Evolutionary conservation across 768 basidiomycete species (phyloP).

Genomic region (Suillus occidentalis): DNA sequence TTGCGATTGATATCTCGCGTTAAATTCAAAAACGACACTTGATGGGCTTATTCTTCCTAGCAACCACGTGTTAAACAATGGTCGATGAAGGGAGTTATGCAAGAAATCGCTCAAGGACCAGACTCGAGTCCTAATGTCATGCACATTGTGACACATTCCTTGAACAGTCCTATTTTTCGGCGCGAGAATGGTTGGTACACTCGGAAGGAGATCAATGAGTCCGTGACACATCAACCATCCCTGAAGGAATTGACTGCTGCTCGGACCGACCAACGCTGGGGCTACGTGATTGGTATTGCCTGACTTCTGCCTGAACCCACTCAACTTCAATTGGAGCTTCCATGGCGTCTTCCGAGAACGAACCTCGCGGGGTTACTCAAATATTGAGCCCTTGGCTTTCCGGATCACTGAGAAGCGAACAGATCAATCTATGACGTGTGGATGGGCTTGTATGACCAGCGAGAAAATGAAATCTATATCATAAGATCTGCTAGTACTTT

Average conservation of each 20-base stretch:
- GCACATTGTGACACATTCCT: neutral
- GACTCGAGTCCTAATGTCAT: neutral
- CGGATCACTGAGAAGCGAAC: neutral
- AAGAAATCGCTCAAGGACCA: neutral
- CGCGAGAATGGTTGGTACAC: neutral
- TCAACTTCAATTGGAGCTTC: neutral
- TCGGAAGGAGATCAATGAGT: no score
- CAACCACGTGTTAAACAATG: neutral
- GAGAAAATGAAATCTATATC: neutral
- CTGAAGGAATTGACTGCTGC: neutral
- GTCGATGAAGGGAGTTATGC: neutral
- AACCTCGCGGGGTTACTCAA: neutral
- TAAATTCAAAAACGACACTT: neutral
- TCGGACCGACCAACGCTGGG: neutral
- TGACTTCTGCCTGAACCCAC: neutral
- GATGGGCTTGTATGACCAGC: neutral
- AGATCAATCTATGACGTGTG: neutral
- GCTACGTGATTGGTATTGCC: neutral
- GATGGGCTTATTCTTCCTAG: neutral
- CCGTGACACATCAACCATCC: neutral
- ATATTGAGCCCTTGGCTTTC: neutral
- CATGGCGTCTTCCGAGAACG: neutral
- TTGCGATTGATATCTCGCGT: neutral
- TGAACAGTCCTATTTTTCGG: neutral
- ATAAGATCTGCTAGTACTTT: neutral